Evolutionary conservation across 169 alveolate genomes (phyloP).

Genomic region (Babesia sp.): DNA sequence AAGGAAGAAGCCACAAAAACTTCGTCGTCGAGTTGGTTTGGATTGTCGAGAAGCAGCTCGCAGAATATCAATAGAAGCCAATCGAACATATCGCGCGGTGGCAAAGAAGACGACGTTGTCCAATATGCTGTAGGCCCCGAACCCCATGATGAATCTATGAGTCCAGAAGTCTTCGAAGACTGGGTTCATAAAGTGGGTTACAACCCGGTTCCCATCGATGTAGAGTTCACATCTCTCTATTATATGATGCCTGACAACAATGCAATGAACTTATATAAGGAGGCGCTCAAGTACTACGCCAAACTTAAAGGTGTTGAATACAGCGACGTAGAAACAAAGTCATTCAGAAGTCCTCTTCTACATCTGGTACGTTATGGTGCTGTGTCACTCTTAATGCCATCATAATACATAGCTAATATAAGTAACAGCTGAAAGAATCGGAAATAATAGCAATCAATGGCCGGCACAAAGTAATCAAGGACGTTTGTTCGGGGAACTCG

Average conservation of each 20-base stretch:
- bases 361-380: slow-evolving; percentile 13
- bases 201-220: slow-evolving; percentile 61
- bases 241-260: slow-evolving; percentile 33
- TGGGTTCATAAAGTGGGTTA: slow-evolving; percentile 47
- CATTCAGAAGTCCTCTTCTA: background rate
- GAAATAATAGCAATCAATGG: slow-evolving; percentile 8
- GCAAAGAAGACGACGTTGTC: slow-evolving; percentile 18
- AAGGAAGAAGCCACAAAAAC: slow-evolving; percentile 8
- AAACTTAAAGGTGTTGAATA: slow-evolving; percentile 23
- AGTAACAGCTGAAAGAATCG: slow-evolving; percentile 34
- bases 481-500: slow-evolving; percentile 25
- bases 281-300: slow-evolving; percentile 41
- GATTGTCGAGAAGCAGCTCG: background rate
- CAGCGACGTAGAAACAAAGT: background rate
- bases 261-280: slow-evolving; percentile 5
- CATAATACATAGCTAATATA: background rate
- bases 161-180: slow-evolving; percentile 42
- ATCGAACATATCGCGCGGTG: background rate
- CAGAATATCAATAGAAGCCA: background rate
- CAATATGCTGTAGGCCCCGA: slow-evolving; percentile 70
- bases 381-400: background rate
- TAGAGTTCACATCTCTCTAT: slow-evolving; percentile 27
- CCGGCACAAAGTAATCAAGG: slow-evolving; percentile 15
- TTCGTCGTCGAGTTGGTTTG: slow-evolving; percentile 27
- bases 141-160: slow-evolving; percentile 25